Base-by-base conservation (phyloP, 2,329 filamentous ascomycete genomes). In the Penicillium sp. region DNA sequence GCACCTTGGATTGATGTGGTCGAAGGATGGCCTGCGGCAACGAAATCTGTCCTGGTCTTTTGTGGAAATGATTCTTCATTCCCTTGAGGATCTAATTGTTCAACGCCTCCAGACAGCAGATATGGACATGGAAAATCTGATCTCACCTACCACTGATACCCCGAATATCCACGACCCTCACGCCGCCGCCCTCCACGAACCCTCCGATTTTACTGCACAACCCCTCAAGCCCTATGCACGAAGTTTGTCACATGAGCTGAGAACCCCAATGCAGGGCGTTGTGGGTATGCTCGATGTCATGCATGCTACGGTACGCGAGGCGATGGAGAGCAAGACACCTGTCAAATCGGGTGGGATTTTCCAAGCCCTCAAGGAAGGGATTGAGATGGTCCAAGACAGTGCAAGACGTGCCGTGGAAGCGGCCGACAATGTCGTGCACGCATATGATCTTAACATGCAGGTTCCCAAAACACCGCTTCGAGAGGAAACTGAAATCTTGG, bases 221-320 rank as follows among this genome's bases (percentile, higher is more conserved):
- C 87, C 85, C 2, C 74, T 90, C 16, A 87, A 88, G 64, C 86
- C 87, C 0, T 89, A 88, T 66, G 87, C 87, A n/a, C 81, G 86
- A 57, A 88, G 84, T 64, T 72, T 90, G 31, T 90, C 87, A 0
- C 87, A 90, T 61, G 87, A 90, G 66, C 70, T 90, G 44, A 78
- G 87, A 57, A 90, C 87, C 3, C 87, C 87, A 1, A 89, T 90
- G 86, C 87, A 90, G 69, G 87, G 87, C 40, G 85, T 90, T 6
- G 86, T 90, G 13, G 87, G 87, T 6, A 89, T 89, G 87, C 74
- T 90, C 41, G 87, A 90, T 72, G 85, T 90, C 56, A 89, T 90
- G 85, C 85, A 89, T 71, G 84, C 86, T 3, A 88, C 85, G 2
- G 84, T 89, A 2, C 79, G 87, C 54, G 87, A 89, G 66, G 84